Base-by-base conservation (phyloP, 768 basidiomycete species). In the Hygrophorus pudorinus region DNA sequence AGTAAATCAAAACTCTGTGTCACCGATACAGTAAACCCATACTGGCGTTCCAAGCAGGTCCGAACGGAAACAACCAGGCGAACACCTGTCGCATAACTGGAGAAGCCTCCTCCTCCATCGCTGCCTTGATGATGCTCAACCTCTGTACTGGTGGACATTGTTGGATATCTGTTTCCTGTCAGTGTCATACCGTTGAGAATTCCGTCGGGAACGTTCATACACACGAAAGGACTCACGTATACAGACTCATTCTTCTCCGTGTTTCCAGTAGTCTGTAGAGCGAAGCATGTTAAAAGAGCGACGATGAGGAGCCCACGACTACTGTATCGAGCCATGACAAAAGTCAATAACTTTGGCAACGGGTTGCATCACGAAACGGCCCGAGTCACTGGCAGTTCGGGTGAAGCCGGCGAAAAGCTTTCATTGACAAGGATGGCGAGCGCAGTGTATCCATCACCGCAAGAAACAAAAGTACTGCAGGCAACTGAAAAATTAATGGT, bases 31-130 rank as follows among this genome's bases (percentile, higher is more conserved):
- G 9, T 31, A 24, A 12, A 6, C 13, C 35, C 46, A 30, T 36
- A 47, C 46, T 71, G 31, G 86, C 83, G 62, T 91, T 92, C 81
- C 81, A 87, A 5, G 78, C 90, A 47, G 88, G 89, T 28, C 86
- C 85, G 56, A 93, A 94, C 29, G 90, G 90, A 58, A 94, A 94
- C 46, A 92, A 64, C 66, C 76, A 76, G 4, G 73, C 68, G 63
- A 93, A 93, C 29, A 89, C 70, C 55, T 79, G 75, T 45, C 83
- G 81, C 79, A 91, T 77, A 38, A 87, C 59, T 24, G 84, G 81
- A 20, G 84, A 87, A 59, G 78, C 72, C 46, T 71, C 61, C 34
- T 68, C 77, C 51, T 84, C 81, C 21, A 85, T 60, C 7, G 71
- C 65, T 44, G 63, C 58, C 59, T 85, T 85, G 43, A 89, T 66